Evolutionary conservation across 2,329 filamentous ascomycete species (phyloP), one percentile per base, ranked within the genome.

Genomic region (Diaporthe sp.): DNA sequence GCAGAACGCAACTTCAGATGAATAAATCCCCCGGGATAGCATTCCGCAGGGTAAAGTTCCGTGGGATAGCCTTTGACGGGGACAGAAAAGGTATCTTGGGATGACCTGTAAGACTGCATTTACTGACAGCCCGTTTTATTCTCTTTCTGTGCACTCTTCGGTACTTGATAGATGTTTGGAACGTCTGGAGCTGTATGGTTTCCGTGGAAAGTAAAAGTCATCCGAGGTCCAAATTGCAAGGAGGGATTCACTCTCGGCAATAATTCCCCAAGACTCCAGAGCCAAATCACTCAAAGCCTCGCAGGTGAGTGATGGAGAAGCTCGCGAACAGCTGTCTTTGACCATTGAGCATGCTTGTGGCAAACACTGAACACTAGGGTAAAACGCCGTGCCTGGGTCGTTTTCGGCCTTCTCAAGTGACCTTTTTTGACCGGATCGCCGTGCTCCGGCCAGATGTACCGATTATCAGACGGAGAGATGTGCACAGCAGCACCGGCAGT

Each of bases 401-500:
- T 68, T 68, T 34, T 68, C 31, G 22, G 62, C 46, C 44, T 51
- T 28, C 44, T n/a, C 28, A 37, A 39, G 44, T 37, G 44, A 25
- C 31, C 37, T 10, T 51, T 51, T n/a, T 67, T 5, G 19, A 68
- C 31, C 65, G 46, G 46, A 53, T 68, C 65, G 46, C 31, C 65
- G 65, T 53, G 46, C 65, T 44, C 49, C 46, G 46, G 46, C 46
- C 46, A 34, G 9, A 25, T 25, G 49, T 28, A 22, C 31, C 44
- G 65, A 39, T 53, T 25, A 68, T 68, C 65, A 68, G 65, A 68
- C 62, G 62, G 62, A 53, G 31, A 68, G 22, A 37, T 51, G 28
- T 17, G 31, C 31, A 51, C 37, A 25, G 57, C 34, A 53, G 65
- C 22, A 55, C 65, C 65, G 65, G 49, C 65, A 69, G 65, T 42